These are phyloP conservation scores for Colletotrichum sidae DNA, from an alignment of 2,329 filamentous ascomycete species.

Conservation along the genomic window DNA sequence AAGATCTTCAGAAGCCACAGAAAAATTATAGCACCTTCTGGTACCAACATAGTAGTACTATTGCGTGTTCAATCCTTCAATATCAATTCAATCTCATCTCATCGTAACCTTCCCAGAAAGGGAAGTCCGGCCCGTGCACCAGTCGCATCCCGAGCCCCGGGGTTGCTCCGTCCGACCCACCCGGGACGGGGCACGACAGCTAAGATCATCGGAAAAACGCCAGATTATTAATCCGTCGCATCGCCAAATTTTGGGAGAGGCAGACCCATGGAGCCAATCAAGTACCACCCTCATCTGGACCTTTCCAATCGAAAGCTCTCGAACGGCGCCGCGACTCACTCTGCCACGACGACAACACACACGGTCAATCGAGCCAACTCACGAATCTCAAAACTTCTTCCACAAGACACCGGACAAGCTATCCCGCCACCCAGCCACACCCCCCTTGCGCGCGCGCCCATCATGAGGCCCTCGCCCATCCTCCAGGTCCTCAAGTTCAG, in stretches of 20 bases:
- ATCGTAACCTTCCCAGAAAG: too few relatives aligned
- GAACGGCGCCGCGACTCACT: neutral
- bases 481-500: slow-evolving; percentile 76
- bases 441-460: slow-evolving; percentile 37
- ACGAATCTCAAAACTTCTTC: neutral
- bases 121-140: too few relatives aligned
- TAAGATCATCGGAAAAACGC: too few relatives aligned
- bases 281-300: neutral
- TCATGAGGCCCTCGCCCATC: slow-evolving; percentile 75
- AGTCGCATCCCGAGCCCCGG: too few relatives aligned
- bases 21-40: too few relatives aligned
- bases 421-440: neutral
- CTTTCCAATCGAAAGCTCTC: neutral
- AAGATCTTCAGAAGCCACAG: too few relatives aligned
- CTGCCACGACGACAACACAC: slow-evolving; percentile 4
- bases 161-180: too few relatives aligned
- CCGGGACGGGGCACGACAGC: too few relatives aligned
- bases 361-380: neutral
- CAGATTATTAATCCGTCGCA: slow-evolving; percentile 27
- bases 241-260: slow-evolving; percentile 37
- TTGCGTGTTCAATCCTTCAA: too few relatives aligned
- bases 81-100: too few relatives aligned
- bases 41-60: too few relatives aligned
- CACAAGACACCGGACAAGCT: neutral
- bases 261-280: neutral